Evolutionary conservation across 306 rosid genomes (phyloP).

Genomic region (Biancaea sappan): DNA sequence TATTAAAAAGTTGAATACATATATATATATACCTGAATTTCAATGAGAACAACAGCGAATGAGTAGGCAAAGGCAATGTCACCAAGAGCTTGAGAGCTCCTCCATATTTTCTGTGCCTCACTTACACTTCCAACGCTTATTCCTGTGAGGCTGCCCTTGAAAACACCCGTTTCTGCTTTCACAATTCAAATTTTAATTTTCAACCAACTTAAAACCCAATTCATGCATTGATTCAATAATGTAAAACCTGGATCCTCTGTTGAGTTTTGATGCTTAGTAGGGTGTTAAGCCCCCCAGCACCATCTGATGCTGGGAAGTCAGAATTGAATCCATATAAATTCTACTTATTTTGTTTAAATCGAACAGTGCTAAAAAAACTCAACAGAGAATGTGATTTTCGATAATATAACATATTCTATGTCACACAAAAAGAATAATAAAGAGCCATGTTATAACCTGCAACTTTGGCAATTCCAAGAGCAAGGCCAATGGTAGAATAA

Average conservation of each 20-base stretch:
- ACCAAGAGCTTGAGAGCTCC: conserved; percentile 66
- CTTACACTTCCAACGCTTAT: conserved; percentile 42
- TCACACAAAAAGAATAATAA: background rate
- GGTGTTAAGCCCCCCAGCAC: too few relatives aligned
- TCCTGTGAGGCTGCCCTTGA: conserved; percentile 57
- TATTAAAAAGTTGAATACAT: too few relatives aligned
- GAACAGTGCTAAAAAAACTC: too few relatives aligned
- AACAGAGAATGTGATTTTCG: too few relatives aligned
- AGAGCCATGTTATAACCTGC: conserved; percentile 56
- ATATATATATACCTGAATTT: conserved; percentile 56
- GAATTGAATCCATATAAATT: too few relatives aligned
- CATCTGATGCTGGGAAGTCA: too few relatives aligned
- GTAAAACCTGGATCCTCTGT: too few relatives aligned
- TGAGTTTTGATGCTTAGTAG: too few relatives aligned
- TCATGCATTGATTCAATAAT: background rate
- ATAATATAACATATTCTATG: background rate
- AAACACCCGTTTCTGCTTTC: conserved; percentile 47
- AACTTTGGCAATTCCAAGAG: conserved; percentile 63
- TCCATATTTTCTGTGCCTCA: conserved; percentile 55
- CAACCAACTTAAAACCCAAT: background rate
- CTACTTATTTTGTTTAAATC: too few relatives aligned
- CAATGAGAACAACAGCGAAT: conserved; percentile 61
- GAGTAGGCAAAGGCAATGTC: conserved; percentile 70
- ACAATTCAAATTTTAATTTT: too few relatives aligned
- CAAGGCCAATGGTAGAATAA: conserved; percentile 57